These are phyloP conservation scores for Diplodia seriata DNA, from an alignment of 2,329 filamentous ascomycete genomes.

Conservation along the genomic window DNA sequence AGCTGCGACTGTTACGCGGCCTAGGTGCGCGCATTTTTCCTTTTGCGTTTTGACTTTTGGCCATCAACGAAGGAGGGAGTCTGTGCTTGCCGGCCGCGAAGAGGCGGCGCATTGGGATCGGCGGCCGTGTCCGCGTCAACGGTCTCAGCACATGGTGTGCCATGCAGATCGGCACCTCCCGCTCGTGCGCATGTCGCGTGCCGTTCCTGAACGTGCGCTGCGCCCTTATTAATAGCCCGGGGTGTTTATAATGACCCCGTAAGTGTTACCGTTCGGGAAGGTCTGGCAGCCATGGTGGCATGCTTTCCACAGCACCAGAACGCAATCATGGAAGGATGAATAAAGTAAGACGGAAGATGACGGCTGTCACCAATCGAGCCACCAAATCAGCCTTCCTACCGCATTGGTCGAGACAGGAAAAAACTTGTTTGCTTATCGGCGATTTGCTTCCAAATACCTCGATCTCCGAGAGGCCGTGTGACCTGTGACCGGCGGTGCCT, in stretches of 20 bases:
- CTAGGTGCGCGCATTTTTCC: not conserved
- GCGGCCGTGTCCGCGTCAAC: constrained; percentile 18
- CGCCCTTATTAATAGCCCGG: not conserved
- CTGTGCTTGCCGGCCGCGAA: not conserved
- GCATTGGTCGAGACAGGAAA: not conserved
- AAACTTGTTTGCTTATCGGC: constrained; percentile 3
- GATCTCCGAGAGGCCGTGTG: not conserved
- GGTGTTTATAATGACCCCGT: not conserved
- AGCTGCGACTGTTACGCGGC: constrained; percentile 12
- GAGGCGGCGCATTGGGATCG: constrained; percentile 9
- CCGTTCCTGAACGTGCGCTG: not conserved
- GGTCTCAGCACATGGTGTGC: constrained; percentile 7
- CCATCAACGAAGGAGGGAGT: not conserved
- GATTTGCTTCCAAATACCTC: not conserved
- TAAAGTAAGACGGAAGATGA: not conserved
- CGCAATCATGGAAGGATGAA: not conserved
- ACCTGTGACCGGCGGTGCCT: not conserved
- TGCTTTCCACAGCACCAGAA: not conserved
- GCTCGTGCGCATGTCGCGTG: not conserved
- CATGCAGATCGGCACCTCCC: constrained; percentile 2
- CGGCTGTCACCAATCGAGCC: not conserved
- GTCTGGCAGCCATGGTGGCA: not conserved
- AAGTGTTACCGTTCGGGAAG: not conserved
- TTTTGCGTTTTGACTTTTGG: not conserved
- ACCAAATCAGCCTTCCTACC: not conserved